These are phyloP conservation scores for Lachancea sp. DNA, from an alignment of 805 yeast species.

Conservation along the genomic window DNA sequence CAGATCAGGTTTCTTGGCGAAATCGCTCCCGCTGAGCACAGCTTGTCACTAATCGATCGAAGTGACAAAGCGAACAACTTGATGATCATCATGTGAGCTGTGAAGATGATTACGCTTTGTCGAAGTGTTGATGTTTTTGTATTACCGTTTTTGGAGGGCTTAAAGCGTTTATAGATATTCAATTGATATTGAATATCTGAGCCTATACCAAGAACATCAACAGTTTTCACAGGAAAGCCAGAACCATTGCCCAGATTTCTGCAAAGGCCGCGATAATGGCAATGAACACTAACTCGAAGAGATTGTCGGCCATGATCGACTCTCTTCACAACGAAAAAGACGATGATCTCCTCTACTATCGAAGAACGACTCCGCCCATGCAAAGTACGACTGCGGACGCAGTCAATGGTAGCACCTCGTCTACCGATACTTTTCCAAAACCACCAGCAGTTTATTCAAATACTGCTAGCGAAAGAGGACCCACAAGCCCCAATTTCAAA, in stretches of 20 bases:
- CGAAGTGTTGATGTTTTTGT: constrained; percentile 4
- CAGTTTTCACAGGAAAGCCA: too few relatives aligned
- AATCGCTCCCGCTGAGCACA: not conserved
- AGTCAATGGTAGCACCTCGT: not conserved
- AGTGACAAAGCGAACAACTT: not conserved
- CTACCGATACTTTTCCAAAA: not conserved
- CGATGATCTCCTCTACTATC: constrained; percentile 9
- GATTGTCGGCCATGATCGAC: constrained; percentile 28
- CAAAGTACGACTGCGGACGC: not conserved
- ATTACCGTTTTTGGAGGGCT: constrained; percentile 4
- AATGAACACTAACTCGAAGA: constrained; percentile 18
- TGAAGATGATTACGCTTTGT: not conserved
- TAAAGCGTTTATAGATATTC: not conserved
- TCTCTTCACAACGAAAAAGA: constrained; percentile 15
- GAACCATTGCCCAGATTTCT: too few relatives aligned
- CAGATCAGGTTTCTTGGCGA: too few relatives aligned
- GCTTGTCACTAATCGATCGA: not conserved
- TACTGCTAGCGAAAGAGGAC: constrained; percentile 3
- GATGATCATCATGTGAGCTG: not conserved
- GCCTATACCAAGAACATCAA: not conserved
- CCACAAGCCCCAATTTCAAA: not conserved
- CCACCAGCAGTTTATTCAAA: constrained; percentile 1
- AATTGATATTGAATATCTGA: not conserved
- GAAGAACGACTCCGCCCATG: not conserved
- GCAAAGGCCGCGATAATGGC: not conserved